phyloP scores from a whole-genome alignment of 2,329 filamentous ascomycete species.

The Diaporthe velutina region DNA sequence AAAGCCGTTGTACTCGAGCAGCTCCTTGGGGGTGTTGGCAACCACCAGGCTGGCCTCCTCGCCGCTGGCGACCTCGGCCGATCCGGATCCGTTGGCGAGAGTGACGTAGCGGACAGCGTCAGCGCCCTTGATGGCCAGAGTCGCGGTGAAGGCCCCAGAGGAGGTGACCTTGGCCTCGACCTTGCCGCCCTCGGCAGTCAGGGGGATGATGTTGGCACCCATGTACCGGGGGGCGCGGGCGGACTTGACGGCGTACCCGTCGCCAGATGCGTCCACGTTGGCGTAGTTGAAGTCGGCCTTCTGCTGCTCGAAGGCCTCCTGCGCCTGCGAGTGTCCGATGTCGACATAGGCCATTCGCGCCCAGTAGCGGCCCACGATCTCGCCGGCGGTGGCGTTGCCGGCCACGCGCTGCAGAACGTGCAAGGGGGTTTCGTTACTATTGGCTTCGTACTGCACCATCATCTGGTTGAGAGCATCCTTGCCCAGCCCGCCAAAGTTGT shows the following conservation, averaged over 20 bases:
- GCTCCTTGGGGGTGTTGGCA: constrained; percentile 59
- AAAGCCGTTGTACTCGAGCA: constrained; percentile 60
- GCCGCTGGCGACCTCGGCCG: constrained; percentile 49
- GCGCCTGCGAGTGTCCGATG: constrained; percentile 9
- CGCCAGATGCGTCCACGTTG: background rate
- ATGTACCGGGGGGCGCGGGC: constrained; percentile 11
- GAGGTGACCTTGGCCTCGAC: constrained; percentile 25
- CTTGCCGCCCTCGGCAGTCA: background rate
- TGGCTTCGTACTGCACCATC: constrained; percentile 25
- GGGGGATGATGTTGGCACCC: constrained; percentile 11
- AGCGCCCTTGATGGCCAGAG: constrained; percentile 52
- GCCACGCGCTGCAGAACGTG: constrained; percentile 20
- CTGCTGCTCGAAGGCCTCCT: constrained; percentile 16
- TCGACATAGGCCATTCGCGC: constrained; percentile 21
- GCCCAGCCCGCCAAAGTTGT: constrained; percentile 14
- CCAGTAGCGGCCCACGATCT: constrained; percentile 19
- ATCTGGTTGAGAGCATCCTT: constrained; percentile 9
- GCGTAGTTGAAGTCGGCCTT: constrained; percentile 17
- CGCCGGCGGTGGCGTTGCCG: constrained; percentile 1
- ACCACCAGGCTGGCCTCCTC: constrained; percentile 61
- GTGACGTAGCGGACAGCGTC: constrained; percentile 54
- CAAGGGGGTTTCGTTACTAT: constrained; percentile 17
- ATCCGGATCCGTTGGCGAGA: constrained; percentile 50
- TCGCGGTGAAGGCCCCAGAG: constrained; percentile 52
- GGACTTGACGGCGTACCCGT: constrained; percentile 19